Conservation (phyloP, 768 basidiomycete genomes). For the Lactarius sanguifluus region DNA sequence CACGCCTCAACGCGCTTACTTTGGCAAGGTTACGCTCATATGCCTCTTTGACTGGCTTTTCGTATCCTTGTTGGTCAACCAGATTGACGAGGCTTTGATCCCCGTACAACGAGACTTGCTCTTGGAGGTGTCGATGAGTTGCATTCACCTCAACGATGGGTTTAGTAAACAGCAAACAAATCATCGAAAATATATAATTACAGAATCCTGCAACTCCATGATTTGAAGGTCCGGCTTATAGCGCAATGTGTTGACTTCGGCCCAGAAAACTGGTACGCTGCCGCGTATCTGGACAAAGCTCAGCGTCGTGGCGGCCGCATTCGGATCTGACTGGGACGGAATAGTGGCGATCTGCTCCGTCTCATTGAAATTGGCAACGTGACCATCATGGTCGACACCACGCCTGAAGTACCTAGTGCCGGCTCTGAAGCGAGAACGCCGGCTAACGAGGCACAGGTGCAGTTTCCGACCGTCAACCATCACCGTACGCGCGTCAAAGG, state of each 20-base stretch:
- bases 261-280: constrained; percentile 94
- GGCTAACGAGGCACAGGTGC: constrained; percentile 85
- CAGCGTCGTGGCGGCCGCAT: constrained; percentile 58
- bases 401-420: constrained; percentile 97
- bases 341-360: constrained; percentile 92
- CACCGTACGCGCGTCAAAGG: constrained; percentile 79
- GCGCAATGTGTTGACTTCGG: constrained; percentile 90
- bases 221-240: constrained; percentile 97
- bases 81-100: constrained; percentile 82
- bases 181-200: constrained; percentile 39
- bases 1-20: constrained; percentile 37
- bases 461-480: constrained; percentile 77
- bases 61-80: constrained; percentile 91
- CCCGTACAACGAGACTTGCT: constrained; percentile 74
- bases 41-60: constrained; percentile 92
- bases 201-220: constrained; percentile 90
- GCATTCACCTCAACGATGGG: constrained; percentile 56
- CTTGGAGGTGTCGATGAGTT: constrained; percentile 69
- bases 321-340: constrained; percentile 52
- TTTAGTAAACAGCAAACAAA: constrained; percentile 18
- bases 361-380: constrained; percentile 97
- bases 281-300: constrained; percentile 95
- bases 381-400: constrained; percentile 84
- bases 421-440: constrained; percentile 90
- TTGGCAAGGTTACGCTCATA: constrained; percentile 77